Conservation (phyloP, 1,139 yeast species). For the Yamadazyma friedrichii region DNA sequence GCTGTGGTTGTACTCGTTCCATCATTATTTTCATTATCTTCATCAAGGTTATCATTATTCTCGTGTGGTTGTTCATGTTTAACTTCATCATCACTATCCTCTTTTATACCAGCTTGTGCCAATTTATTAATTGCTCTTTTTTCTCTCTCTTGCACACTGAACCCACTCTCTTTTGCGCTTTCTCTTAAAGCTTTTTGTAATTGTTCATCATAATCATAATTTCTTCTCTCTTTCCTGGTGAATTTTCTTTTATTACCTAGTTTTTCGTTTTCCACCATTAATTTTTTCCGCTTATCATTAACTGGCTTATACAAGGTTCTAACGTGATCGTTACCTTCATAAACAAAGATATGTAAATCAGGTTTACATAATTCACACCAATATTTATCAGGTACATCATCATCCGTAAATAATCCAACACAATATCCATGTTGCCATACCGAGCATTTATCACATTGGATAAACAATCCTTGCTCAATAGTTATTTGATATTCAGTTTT, state of each 20-base stretch:
- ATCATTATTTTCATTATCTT: conserved; percentile 1
- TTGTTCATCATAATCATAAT: conserved; percentile 61
- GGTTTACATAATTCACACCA: conserved; percentile 93
- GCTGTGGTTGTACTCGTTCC: neutral
- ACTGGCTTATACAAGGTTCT: conserved; percentile 51
- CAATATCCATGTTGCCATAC: conserved; percentile 99
- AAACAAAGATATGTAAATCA: conserved; percentile 60
- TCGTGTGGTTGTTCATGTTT: conserved; percentile 7
- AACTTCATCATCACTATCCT: conserved; percentile 7
- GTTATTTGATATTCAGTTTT: conserved; percentile 57
- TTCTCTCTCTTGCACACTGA: conserved; percentile 2
- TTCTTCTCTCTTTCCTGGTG: conserved; percentile 34
- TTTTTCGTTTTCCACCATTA: conserved; percentile 59
- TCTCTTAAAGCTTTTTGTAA: conserved; percentile 70
- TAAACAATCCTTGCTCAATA: conserved; percentile 74
- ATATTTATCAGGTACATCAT: conserved; percentile 84
- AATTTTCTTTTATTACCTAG: conserved; percentile 16
- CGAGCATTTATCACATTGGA: conserved; percentile 88
- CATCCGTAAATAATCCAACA: conserved; percentile 74
- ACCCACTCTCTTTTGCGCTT: conserved; percentile 49
- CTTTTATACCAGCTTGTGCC: conserved; percentile 3
- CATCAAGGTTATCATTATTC: conserved; percentile 9
- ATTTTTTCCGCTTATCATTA: conserved; percentile 45
- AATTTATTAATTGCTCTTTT: conserved; percentile 3
- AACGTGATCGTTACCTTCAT: conserved; percentile 29